Evolutionary conservation across 495 filamentous ascomycete species (phyloP).

Genomic region (Ramalina intermedia): DNA sequence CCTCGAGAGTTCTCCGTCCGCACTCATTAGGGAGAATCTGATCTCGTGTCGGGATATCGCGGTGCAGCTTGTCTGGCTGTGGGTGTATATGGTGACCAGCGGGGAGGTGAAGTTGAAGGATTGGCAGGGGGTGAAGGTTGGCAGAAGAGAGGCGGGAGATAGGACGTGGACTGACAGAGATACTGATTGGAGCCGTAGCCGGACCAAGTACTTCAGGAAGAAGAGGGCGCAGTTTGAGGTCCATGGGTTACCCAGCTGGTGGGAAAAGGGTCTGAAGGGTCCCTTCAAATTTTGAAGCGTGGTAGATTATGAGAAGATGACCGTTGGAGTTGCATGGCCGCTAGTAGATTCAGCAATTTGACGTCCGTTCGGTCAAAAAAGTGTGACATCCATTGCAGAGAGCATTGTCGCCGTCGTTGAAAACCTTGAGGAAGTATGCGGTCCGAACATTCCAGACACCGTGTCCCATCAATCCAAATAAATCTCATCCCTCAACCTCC

Average conservation of each 20-base stretch:
- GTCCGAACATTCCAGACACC: background rate
- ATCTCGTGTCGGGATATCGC: background rate
- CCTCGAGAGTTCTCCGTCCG: background rate
- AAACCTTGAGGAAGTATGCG: background rate
- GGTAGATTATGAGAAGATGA: background rate
- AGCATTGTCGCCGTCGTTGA: no score
- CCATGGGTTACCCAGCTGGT: conserved; percentile 12
- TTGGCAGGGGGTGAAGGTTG: conserved; percentile 5
- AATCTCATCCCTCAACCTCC: conserved; percentile 60
- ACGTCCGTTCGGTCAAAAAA: no score
- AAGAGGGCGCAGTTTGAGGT: conserved; percentile 8
- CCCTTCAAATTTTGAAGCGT: background rate
- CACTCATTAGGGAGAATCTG: background rate
- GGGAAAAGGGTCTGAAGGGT: conserved; percentile 3
- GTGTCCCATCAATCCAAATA: conserved; percentile 32
- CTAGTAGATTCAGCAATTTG: no score
- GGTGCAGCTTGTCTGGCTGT: conserved; percentile 3
- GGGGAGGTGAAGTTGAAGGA: conserved; percentile 4
- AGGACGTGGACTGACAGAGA: conserved; percentile 4
- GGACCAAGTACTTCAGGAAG: conserved; percentile 5
- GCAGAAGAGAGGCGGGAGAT: conserved; percentile 5
- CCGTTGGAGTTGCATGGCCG: no score
- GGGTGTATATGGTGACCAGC: conserved; percentile 5
- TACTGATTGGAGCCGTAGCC: conserved; percentile 1
- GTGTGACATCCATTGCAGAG: no score